A percentile compares a stretch with the other conserved stretches of the same genome.
These are phyloP conservation scores for Primulina tabacum DNA, from an alignment of 257 asterid genomes.

Conservation along the genomic window DNA sequence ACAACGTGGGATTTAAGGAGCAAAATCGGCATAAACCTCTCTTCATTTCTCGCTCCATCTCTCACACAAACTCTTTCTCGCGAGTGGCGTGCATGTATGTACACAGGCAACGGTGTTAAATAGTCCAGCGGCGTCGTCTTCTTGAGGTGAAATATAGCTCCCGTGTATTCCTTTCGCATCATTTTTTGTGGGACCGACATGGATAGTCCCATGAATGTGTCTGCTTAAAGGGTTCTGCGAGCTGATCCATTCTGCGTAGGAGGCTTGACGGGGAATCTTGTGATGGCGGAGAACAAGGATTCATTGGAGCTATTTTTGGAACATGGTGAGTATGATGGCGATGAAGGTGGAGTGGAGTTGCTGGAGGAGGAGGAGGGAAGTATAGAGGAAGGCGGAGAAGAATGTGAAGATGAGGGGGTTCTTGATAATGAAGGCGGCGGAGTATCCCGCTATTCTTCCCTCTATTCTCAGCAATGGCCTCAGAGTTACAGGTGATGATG, in stretches of 20 bases:
- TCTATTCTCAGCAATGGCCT: conserved; percentile 78
- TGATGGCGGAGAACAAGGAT: conserved; percentile 38
- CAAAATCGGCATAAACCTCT: not conserved
- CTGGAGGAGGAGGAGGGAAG: conserved; percentile 25
- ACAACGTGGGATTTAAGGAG: not conserved
- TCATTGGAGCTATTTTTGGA: conserved; percentile 41
- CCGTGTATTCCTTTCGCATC: not conserved
- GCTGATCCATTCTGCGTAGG: not conserved
- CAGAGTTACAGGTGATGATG: conserved; percentile 71
- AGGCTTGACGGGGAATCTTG: not conserved
- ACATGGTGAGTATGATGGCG: conserved; percentile 33
- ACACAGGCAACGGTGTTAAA: not conserved
- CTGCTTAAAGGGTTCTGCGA: not conserved
- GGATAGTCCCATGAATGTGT: not conserved
- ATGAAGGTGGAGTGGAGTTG: conserved; percentile 31
- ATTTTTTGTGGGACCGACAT: too few species aligned
- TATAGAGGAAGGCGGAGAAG: conserved; percentile 26
- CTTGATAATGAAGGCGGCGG: conserved; percentile 21
- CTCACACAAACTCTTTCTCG: not conserved
- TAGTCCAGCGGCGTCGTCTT: not conserved
- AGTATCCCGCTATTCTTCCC: conserved; percentile 41
- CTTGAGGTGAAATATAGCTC: not conserved
- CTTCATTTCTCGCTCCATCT: not conserved
- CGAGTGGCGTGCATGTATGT: not conserved
- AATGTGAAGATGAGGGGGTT: conserved; percentile 30